These are phyloP conservation scores for Lactuca saligna DNA, from an alignment of 129 eudicot genomes.

Conservation along the genomic window DNA sequence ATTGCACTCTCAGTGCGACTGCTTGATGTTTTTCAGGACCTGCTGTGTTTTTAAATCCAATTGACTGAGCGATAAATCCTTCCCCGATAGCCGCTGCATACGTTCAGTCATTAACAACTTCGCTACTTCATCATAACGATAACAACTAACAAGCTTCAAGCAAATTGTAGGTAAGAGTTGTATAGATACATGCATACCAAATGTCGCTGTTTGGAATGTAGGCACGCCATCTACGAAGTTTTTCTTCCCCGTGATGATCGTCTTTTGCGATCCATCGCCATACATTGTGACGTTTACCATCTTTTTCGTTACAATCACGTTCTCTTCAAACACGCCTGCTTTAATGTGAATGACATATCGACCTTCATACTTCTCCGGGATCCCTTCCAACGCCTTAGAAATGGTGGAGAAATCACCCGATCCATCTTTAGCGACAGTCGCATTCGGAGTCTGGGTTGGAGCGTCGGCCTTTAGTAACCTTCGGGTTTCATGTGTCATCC, in stretches of 20 bases:
- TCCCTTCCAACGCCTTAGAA: constrained; percentile 44
- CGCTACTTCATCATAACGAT: constrained; percentile 1
- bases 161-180: background rate
- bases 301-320: constrained; percentile 50
- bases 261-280: constrained; percentile 84
- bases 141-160: constrained; percentile 2
- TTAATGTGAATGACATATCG: constrained; percentile 61
- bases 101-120: background rate
- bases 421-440: constrained; percentile 71
- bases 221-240: constrained; percentile 60
- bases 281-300: constrained; percentile 70
- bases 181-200: constrained; percentile 44
- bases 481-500: constrained; percentile 44
- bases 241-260: constrained; percentile 66
- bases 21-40: constrained; percentile 89
- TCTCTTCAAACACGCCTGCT: constrained; percentile 69
- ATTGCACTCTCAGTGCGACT: constrained; percentile 69
- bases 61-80: constrained; percentile 62
- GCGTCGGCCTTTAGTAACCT: constrained; percentile 39
- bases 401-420: constrained; percentile 56
- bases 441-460: constrained; percentile 36
- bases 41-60: constrained; percentile 75
- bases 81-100: constrained; percentile 66
- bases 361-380: constrained; percentile 47
- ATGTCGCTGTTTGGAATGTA: constrained; percentile 71